phyloP scores from a whole-genome alignment of 805 yeast species.

The Teunomyces kruisii region DNA sequence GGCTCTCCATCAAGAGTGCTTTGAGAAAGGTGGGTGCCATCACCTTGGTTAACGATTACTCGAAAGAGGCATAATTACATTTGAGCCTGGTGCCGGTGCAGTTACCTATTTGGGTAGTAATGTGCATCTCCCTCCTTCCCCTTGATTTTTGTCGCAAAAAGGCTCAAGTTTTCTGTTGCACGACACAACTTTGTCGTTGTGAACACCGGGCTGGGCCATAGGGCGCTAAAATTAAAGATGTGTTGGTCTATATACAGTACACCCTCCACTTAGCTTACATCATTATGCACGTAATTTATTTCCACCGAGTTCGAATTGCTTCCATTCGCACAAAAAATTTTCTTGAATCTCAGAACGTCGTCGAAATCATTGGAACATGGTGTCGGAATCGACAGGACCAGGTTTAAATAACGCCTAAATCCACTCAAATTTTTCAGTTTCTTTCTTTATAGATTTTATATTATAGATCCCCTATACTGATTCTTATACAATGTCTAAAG shows the following conservation, averaged over 20 bases:
- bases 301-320: conserved; percentile 6
- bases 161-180: no score
- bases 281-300: conserved; percentile 3
- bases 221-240: no score
- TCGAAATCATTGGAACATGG: conserved; percentile 11
- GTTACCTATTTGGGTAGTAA: not conserved
- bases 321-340: conserved; percentile 5
- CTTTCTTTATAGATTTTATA: conserved; percentile 4
- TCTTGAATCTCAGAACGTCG: conserved; percentile 10
- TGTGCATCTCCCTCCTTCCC: not conserved
- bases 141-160: not conserved
- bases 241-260: not conserved
- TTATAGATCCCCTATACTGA: conserved; percentile 1
- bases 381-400: conserved; percentile 4
- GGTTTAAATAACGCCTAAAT: not conserved
- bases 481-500: conserved; percentile 22
- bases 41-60: conserved; percentile 34
- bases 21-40: conserved; percentile 27
- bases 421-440: not conserved
- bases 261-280: not conserved
- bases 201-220: no score
- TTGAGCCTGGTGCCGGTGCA: not conserved
- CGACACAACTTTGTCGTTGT: no score
- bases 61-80: conserved; percentile 29
- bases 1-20: conserved; percentile 36